Evolutionary conservation across 2,329 filamentous ascomycete species (phyloP).

Genomic region (Apiospora marii): DNA sequence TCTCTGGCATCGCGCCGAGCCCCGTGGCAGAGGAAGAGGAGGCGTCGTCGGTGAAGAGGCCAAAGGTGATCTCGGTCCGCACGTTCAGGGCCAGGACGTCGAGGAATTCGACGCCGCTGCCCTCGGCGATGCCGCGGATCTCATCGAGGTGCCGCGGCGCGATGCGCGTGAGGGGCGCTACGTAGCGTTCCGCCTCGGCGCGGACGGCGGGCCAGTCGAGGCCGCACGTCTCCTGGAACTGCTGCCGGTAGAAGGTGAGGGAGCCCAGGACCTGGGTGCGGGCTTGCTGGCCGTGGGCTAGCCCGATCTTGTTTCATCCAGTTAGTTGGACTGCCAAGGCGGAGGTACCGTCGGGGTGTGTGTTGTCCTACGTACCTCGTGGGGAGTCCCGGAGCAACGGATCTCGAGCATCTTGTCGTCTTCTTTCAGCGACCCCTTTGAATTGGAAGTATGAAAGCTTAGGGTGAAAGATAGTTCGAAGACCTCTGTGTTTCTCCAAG

Average conservation of each 20-base stretch:
- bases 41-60: slow-evolving; percentile 52
- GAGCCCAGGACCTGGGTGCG: slow-evolving; percentile 41
- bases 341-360: background rate
- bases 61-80: slow-evolving; percentile 64
- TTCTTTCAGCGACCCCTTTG: background rate
- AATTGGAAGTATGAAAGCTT: background rate
- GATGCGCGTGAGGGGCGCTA: slow-evolving; percentile 49
- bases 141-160: slow-evolving; percentile 50
- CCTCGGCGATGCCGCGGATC: slow-evolving; percentile 61
- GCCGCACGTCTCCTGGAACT: slow-evolving; percentile 44
- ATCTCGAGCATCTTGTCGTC: slow-evolving; percentile 27
- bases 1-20: slow-evolving; percentile 26
- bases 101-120: slow-evolving; percentile 51
- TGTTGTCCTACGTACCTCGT: slow-evolving; percentile 25
- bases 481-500: background rate
- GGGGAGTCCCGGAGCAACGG: slow-evolving; percentile 29
- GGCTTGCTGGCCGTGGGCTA: slow-evolving; percentile 43
- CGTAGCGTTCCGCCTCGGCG: slow-evolving; percentile 53
- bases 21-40: background rate
- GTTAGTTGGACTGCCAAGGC: background rate
- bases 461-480: background rate
- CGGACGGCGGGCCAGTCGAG: slow-evolving; percentile 44
- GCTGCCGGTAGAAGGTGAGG: slow-evolving; percentile 45
- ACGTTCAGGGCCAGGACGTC: slow-evolving; percentile 67
- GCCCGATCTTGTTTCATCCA: slow-evolving; percentile 44